Base-by-base conservation (phyloP, 805 yeast genomes). In the Saturnispora sekii region DNA sequence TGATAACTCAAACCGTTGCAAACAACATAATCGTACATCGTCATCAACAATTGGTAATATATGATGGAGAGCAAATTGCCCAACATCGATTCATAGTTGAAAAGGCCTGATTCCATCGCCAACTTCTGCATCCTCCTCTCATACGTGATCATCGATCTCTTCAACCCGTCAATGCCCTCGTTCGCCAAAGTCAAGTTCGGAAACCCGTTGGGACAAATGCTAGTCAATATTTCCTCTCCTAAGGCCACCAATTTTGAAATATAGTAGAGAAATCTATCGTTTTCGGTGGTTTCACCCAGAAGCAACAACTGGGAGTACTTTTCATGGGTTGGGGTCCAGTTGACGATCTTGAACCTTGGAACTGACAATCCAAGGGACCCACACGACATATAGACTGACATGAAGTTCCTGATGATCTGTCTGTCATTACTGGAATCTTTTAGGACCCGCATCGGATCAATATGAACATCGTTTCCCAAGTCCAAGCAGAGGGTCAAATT, bases 1-100 rank as follows among this genome's bases (percentile, higher is more conserved):
- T 54, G 56, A 26, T 55, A 53, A 14, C 61, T 47, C 26, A 66
- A 47, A 10, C 61, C 66, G 14, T 68, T 59, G 53, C 72, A 70
- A n/a, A 73, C 73, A 26, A 73, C 63, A 48, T 68, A 72, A 51
- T 75, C 79, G 51, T 75, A 72, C 63, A 72, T 66, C 28, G 73
- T 65, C 70, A 74, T 69, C 35, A 73, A 52, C 30, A 74, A 54
- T 51, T 74, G 78, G 53, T 73, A 71, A 53, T 73, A 74, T 8
- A 72, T 68, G 14, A 74, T 64, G 3, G 69, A 65, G 14, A 72
- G 52, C 18, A 70, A 52, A 51, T 62, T 60, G 40, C 64, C 63
- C 48, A 67, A 72, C 48, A 64, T 64, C 1, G 70, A 53, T 3
- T 53, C 44, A 5, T 61, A 45, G 5, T 56, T 54, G 45, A 66